These are phyloP conservation scores for Trifolium subterraneum DNA, from an alignment of 306 rosid genomes.

Conservation along the genomic window DNA sequence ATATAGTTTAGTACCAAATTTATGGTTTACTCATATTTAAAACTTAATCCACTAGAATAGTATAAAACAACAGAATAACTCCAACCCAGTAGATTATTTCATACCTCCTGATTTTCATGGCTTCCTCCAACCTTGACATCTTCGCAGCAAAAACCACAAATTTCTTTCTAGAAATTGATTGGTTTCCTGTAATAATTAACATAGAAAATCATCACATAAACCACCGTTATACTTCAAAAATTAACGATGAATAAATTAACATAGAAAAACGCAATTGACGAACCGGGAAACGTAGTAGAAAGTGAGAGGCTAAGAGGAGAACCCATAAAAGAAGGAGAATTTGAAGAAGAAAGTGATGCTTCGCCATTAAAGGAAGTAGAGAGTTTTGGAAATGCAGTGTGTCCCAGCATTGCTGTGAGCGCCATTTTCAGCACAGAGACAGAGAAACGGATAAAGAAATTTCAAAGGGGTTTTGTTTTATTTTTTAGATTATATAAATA, in stretches of 20 bases:
- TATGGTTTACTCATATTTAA: neutral
- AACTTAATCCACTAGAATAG: slow-evolving; percentile 25
- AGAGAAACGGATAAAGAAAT: neutral
- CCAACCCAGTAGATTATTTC: slow-evolving; percentile 17
- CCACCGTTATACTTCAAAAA: neutral
- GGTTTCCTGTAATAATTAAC: slow-evolving; percentile 45
- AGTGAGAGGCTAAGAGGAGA: slow-evolving; percentile 45
- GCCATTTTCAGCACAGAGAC: slow-evolving; percentile 48
- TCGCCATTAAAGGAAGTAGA: slow-evolving; percentile 51
- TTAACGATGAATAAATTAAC: neutral
- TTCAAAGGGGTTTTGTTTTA: neutral
- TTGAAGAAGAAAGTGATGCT: slow-evolving; percentile 34
- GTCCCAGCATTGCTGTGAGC: slow-evolving; percentile 45
- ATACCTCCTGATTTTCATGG: slow-evolving; percentile 78
- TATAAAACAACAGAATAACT: neutral
- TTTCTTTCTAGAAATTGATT: slow-evolving; percentile 41
- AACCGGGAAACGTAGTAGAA: slow-evolving; percentile 44
- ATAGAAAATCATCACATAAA: slow-evolving; percentile 12
- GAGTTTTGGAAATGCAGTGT: slow-evolving; percentile 46
- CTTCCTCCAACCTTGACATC: slow-evolving; percentile 78
- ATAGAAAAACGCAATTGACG: slow-evolving; percentile 1
- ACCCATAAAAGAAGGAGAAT: slow-evolving; percentile 40
- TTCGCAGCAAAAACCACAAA: slow-evolving; percentile 61
- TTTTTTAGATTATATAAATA: no score
- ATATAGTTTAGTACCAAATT: no score